Conservation (phyloP, 1,284 basidiomycete species). For the Austropuccinia psidii region DNA sequence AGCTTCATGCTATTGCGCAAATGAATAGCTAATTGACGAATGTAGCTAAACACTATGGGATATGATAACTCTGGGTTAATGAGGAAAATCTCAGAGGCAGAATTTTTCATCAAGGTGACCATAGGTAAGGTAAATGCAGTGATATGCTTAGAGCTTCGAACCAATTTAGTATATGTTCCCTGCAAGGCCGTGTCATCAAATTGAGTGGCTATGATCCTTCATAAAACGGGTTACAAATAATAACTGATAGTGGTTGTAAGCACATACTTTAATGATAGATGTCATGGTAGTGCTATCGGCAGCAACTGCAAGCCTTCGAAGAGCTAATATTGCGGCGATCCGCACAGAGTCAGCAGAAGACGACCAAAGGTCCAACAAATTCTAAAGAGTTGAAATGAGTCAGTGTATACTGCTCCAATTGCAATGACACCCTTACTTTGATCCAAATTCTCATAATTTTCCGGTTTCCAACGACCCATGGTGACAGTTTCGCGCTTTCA, state of each 20-base stretch:
- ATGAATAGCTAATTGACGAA: constrained; percentile 89
- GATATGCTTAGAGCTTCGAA: constrained; percentile 74
- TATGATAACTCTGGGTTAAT: constrained; percentile 66
- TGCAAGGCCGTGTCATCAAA: constrained; percentile 45
- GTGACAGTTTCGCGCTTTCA: constrained; percentile 77
- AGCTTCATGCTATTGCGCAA: constrained; percentile 83
- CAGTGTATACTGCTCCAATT: not conserved
- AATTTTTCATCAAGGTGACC: constrained; percentile 97
- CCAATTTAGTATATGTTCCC: constrained; percentile 75
- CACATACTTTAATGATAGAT: constrained; percentile 68
- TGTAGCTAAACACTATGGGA: constrained; percentile 93
- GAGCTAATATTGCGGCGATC: constrained; percentile 78
- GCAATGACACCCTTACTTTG: constrained; percentile 55
- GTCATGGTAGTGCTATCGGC: constrained; percentile 77
- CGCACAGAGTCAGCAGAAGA: constrained; percentile 70
- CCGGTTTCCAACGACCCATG: constrained; percentile 72
- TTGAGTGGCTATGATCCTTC: not conserved
- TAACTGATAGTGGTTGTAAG: not conserved
- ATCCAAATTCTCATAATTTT: constrained; percentile 76
- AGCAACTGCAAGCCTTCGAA: constrained; percentile 70
- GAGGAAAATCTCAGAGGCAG: constrained; percentile 83
- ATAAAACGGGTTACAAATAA: not conserved
- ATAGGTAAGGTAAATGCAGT: constrained; percentile 79
- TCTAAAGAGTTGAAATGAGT: constrained; percentile 50
- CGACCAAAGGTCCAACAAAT: constrained; percentile 71